Conservation (phyloP, 768 basidiomycete genomes). For the Hericium erinaceus region DNA sequence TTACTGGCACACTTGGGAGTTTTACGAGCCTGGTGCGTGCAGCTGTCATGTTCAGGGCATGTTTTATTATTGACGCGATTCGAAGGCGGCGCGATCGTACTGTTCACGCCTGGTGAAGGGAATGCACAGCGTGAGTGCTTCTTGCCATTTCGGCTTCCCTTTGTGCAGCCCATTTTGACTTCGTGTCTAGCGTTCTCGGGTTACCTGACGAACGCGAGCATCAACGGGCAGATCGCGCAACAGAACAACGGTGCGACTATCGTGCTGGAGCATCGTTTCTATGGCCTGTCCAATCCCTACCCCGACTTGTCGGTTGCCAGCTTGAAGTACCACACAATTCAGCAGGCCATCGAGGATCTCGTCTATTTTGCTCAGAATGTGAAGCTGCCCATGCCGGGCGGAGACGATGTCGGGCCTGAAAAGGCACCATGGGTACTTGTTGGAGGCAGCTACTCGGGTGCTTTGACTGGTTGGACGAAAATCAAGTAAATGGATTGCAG, state of each 20-base stretch:
- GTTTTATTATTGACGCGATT: not conserved
- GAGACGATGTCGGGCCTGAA: conserved; percentile 49
- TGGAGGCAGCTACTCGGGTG: conserved; percentile 38
- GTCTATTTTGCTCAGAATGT: conserved; percentile 63
- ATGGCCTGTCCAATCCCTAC: conserved; percentile 65
- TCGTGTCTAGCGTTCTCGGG: not conserved
- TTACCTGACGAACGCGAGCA: conserved; percentile 55
- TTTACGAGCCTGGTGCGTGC: conserved; percentile 35
- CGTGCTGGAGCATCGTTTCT: conserved; percentile 67
- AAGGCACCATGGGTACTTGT: conserved; percentile 34
- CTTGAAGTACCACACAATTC: conserved; percentile 52
- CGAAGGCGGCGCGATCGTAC: conserved; percentile 45
- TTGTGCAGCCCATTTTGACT: not conserved
- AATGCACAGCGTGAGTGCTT: conserved; percentile 28
- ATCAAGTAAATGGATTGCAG: conserved; percentile 35
- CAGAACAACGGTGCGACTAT: conserved; percentile 57
- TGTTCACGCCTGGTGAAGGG: conserved; percentile 58
- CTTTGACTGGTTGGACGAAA: conserved; percentile 56
- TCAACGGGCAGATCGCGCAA: conserved; percentile 58
- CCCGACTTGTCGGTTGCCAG: conserved; percentile 50
- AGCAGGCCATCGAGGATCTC: conserved; percentile 68
- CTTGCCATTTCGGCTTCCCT: not conserved
- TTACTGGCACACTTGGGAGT: conserved; percentile 64
- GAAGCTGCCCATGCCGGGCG: conserved; percentile 57
- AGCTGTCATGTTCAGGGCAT: not conserved